phyloP scores from a whole-genome alignment of 2,329 filamentous ascomycete genomes.

The Colletotrichum sidae region DNA sequence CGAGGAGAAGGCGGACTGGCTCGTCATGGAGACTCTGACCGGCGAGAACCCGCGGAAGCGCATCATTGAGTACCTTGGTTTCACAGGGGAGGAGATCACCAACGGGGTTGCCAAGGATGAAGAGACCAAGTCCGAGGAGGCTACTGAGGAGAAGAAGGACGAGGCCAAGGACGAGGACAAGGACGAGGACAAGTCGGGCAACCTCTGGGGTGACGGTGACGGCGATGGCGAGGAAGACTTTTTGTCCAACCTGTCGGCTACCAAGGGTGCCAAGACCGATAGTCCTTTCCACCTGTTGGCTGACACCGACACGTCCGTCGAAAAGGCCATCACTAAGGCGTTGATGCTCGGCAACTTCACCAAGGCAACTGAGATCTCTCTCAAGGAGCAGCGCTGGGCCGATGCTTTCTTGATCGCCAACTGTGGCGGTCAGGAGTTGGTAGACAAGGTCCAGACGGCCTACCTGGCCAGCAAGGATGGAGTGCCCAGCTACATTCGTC shows the following conservation, averaged over 20 bases:
- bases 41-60: constrained; percentile 86
- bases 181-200: constrained; percentile 66
- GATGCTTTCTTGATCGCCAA: constrained; percentile 99
- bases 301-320: constrained; percentile 84
- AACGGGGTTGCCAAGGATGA: constrained; percentile 59
- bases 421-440: constrained; percentile 91
- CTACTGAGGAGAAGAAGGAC: constrained; percentile 45
- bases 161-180: constrained; percentile 44
- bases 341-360: constrained; percentile 92
- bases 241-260: constrained; percentile 84
- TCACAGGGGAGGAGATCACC: constrained; percentile 70
- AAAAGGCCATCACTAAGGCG: constrained; percentile 87
- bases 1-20: constrained; percentile 96
- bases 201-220: constrained; percentile 80
- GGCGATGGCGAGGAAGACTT: constrained; percentile 80
- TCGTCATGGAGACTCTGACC: constrained; percentile 89
- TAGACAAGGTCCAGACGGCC: constrained; percentile 92
- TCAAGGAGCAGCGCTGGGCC: constrained; percentile 89
- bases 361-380: constrained; percentile 87
- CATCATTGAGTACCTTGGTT: constrained; percentile 91
- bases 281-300: constrained; percentile 93
- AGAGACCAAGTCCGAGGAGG: constrained; percentile 46
- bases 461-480: constrained; percentile 88
- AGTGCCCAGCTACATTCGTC: constrained; percentile 89
- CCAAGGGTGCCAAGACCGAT: constrained; percentile 92